phyloP scores from a whole-genome alignment of 768 basidiomycete genomes.

The Lentinus tigrinus region DNA sequence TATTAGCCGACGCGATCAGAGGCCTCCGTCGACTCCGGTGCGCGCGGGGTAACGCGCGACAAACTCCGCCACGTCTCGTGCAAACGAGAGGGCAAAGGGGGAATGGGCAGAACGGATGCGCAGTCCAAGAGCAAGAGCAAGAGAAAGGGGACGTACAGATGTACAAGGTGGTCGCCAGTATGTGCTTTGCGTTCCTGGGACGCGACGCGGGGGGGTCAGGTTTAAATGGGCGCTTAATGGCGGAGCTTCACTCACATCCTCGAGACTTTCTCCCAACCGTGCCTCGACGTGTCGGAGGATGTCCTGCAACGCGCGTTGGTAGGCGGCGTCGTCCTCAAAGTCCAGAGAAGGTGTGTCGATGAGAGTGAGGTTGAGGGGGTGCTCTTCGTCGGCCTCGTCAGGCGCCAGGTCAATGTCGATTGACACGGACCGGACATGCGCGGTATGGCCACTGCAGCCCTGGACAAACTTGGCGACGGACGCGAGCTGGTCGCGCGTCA shows the following conservation, averaged over 20 bases:
- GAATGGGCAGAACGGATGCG: slow-evolving; percentile 2
- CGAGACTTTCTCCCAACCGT: slow-evolving; percentile 69
- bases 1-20: not conserved
- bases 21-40: not conserved
- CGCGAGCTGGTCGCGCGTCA: slow-evolving; percentile 72
- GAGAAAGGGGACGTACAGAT: slow-evolving; percentile 54
- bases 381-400: slow-evolving; percentile 44
- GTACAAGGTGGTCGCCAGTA: slow-evolving; percentile 74
- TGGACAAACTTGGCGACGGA: slow-evolving; percentile 83
- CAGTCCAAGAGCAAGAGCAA: not conserved
- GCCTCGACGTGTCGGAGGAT: slow-evolving; percentile 71
- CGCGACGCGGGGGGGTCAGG: slow-evolving; percentile 16
- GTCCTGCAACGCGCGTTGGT: slow-evolving; percentile 65
- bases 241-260: slow-evolving; percentile 66
- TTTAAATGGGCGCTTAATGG: slow-evolving; percentile 18
- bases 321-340: slow-evolving; percentile 60
- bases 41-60: not conserved
- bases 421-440: slow-evolving; percentile 67
- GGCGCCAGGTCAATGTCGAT: slow-evolving; percentile 67
- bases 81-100: slow-evolving; percentile 16
- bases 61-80: not conserved
- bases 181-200: slow-evolving; percentile 69
- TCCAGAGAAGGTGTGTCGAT: slow-evolving; percentile 84
- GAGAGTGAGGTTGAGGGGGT: slow-evolving; percentile 62
- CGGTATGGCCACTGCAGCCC: slow-evolving; percentile 67